These are phyloP conservation scores for Kernera saxatilis DNA, from an alignment of 345 rosid species.

Conservation along the genomic window DNA sequence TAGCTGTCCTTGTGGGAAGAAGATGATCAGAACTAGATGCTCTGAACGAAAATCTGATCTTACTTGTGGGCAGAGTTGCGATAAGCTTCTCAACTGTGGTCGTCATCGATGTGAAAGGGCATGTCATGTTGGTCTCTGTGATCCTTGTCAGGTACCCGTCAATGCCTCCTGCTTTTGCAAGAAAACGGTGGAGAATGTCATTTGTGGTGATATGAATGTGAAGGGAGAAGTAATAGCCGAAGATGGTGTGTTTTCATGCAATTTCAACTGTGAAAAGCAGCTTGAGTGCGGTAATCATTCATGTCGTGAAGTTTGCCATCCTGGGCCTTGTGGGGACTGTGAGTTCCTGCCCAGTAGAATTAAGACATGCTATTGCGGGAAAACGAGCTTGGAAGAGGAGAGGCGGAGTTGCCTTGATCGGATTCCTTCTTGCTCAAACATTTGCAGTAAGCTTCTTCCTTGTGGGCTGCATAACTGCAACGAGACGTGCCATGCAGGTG, in stretches of 20 bases:
- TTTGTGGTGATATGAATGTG: constrained; percentile 67
- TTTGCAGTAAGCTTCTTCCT: constrained; percentile 58
- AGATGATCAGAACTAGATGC: constrained; percentile 65
- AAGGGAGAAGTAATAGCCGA: constrained; percentile 66
- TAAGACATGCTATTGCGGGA: constrained; percentile 68
- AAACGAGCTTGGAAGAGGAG: constrained; percentile 51
- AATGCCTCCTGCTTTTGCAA: constrained; percentile 75
- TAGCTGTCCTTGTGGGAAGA: constrained; percentile 76
- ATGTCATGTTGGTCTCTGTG: constrained; percentile 78
- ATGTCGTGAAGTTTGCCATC: constrained; percentile 62
- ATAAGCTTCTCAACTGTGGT: constrained; percentile 64
- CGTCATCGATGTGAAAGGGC: constrained; percentile 55
- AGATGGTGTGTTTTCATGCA: constrained; percentile 68
- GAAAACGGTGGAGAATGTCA: constrained; percentile 51
- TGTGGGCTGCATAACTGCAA: constrained; percentile 59
- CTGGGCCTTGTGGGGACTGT: constrained; percentile 70
- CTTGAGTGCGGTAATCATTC: constrained; percentile 61
- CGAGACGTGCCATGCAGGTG: constrained; percentile 64
- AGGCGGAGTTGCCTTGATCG: constrained; percentile 72
- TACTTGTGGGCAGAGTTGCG: constrained; percentile 60
- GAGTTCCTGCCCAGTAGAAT: constrained; percentile 54
- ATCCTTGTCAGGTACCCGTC: constrained; percentile 54
- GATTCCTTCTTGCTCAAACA: constrained; percentile 51
- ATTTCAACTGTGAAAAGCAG: constrained; percentile 47
- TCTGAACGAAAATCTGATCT: constrained; percentile 56